Evolutionary conservation across 2,329 filamentous ascomycete genomes (phyloP), one percentile per base, ranked within the genome.

Genomic region (Proliferodiscus dingleyae): DNA sequence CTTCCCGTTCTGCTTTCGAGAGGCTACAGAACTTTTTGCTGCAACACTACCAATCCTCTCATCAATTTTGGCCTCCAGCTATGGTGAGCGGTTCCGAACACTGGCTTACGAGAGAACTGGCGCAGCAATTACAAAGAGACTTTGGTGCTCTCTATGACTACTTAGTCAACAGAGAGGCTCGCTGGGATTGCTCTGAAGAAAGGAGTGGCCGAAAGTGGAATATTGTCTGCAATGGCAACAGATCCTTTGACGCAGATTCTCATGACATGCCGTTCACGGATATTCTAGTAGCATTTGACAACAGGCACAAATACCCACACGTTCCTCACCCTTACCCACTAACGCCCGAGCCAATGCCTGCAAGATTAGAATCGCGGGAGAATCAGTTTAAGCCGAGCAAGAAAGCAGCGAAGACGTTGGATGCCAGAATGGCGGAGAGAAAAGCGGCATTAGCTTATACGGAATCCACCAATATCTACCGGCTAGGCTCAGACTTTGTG

Each of bases 101-200:
- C 30, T 86, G 82, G 82, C 68, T 87, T 10, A 82, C 75, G 4
- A 71, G 83, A 32, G 73, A 70, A 3, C 61, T 85, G 15, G 73
- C 73, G 1, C 70, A 73, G 37, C 69, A 68, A 2, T 61, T 87
- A n/a, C 80, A 84, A 52, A 70, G 68, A 24, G 83, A 87, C 53
- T 86, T 87, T 55, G 78, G 80, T 2, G 77, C 79, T 0, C 66
- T 87, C 2, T 87, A 87, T 56, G 82, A 87, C 56, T 85, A 84
- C 51, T 67, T 87, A 1, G 82, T 87, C 13, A 77, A 87, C 61
- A 74, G 80, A 4, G 78, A 85, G 37, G 73, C 85, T 4, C 61
- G 75, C 0, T 87, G 83, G 80, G 80, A 83, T 45, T 73, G 73
- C 16, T 75, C 74, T 0, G 80, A 84, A 57, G 77, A 77, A 38